phyloP scores from a whole-genome alignment of 371 early-diverging fungal species.

The Apophysomyces elegans region DNA sequence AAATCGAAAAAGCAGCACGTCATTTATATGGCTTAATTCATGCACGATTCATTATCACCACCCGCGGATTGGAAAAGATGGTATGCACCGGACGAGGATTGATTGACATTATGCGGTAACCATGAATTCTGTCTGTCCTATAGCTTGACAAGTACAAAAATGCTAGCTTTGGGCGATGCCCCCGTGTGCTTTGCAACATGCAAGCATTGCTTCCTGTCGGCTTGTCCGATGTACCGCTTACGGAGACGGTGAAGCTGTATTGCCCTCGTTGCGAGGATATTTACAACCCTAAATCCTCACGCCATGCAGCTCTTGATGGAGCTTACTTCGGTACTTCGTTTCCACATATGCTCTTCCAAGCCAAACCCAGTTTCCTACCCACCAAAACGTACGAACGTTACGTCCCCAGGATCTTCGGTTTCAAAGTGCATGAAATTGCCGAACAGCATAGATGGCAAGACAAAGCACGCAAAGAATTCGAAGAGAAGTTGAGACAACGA shows the following conservation, averaged over 20 bases:
- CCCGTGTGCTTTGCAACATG: conserved; percentile 88
- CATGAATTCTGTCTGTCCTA: not conserved
- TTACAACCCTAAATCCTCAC: conserved; percentile 87
- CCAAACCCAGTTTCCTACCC: conserved; percentile 86
- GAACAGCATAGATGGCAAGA: conserved; percentile 91
- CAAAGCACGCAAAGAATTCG: conserved; percentile 69
- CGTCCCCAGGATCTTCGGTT: conserved; percentile 96
- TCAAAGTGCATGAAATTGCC: conserved; percentile 86
- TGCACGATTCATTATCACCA: conserved; percentile 90
- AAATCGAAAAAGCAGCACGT: conserved; percentile 78
- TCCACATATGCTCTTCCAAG: conserved; percentile 95
- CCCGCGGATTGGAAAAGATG: conserved; percentile 88
- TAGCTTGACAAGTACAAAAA: conserved; percentile 86
- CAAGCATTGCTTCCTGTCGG: conserved; percentile 91
- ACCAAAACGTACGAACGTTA: conserved; percentile 73
- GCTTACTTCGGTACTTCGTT: conserved; percentile 98
- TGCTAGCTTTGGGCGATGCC: conserved; percentile 96
- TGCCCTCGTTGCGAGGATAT: conserved; percentile 95
- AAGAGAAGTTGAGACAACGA: conserved; percentile 32
- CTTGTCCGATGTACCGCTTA: conserved; percentile 81
- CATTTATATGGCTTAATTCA: conserved; percentile 95
- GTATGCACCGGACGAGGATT: conserved; percentile 29
- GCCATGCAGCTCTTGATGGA: conserved; percentile 90
- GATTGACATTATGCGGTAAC: too few relatives aligned
- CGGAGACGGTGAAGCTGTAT: conserved; percentile 88